A percentile compares a stretch with the other conserved stretches of the same genome.
Conservation (phyloP, 2,329 filamentous ascomycete species). For the Cytospora leucostoma region DNA sequence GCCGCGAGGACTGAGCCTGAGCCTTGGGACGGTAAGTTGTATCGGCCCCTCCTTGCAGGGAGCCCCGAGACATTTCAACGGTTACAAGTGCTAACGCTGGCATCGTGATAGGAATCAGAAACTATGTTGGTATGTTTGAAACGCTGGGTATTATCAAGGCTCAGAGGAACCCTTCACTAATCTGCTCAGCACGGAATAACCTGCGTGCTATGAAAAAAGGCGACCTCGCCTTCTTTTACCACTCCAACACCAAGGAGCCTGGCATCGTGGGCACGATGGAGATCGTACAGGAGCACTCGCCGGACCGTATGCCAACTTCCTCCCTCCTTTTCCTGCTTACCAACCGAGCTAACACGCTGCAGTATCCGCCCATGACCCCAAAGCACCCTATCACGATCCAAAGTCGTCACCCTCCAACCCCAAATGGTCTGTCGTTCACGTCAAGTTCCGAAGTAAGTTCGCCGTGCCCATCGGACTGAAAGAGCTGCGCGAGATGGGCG, state of each 20-base stretch:
- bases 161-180: not conserved
- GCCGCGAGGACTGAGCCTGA: conserved; percentile 72
- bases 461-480: conserved; percentile 67
- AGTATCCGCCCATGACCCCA: conserved; percentile 71
- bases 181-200: conserved; percentile 72
- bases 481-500: conserved; percentile 67
- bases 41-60: conserved; percentile 17
- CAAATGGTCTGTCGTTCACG: conserved; percentile 88
- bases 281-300: conserved; percentile 79
- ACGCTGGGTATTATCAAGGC: no score
- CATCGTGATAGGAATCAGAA: conserved; percentile 37
- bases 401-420: conserved; percentile 69
- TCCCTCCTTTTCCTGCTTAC: not conserved
- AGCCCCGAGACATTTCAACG: conserved; percentile 48
- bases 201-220: conserved; percentile 88
- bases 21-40: conserved; percentile 79
- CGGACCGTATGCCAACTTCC: conserved; percentile 64
- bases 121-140: conserved; percentile 33
- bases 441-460: conserved; percentile 85
- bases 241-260: conserved; percentile 88
- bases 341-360: not conserved
- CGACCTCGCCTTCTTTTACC: conserved; percentile 95
- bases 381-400: conserved; percentile 80
- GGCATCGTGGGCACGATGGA: conserved; percentile 89
- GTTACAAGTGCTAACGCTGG: conserved; percentile 27